phyloP scores from a whole-genome alignment of 1,139 yeast genomes.

The Oligophagozyma castellii region DNA sequence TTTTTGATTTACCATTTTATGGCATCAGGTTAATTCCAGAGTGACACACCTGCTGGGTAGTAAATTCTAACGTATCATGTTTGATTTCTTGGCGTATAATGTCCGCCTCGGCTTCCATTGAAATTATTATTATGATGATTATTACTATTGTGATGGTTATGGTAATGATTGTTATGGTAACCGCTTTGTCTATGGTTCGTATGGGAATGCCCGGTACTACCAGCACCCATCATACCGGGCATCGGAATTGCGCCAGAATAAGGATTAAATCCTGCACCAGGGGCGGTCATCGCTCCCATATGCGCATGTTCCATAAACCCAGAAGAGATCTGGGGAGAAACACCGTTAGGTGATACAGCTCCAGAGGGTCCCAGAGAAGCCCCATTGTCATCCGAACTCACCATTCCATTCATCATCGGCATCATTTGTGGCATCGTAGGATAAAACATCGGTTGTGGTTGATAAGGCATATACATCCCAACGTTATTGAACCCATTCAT shows the following conservation, averaged over 20 bases:
- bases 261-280: constrained; percentile 12
- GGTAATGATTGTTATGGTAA: constrained; percentile 9
- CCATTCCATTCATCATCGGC: constrained; percentile 13
- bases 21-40: too few relatives aligned
- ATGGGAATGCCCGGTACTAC: constrained; percentile 4
- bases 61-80: too few relatives aligned
- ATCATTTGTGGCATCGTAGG: constrained; percentile 21
- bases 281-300: constrained; percentile 11
- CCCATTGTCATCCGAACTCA: background rate
- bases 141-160: constrained; percentile 10
- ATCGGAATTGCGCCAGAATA: constrained; percentile 18
- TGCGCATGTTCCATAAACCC: constrained; percentile 13
- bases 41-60: too few relatives aligned
- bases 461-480: constrained; percentile 23
- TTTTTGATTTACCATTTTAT: too few relatives aligned
- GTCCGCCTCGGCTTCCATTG: too few relatives aligned
- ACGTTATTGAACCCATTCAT: constrained; percentile 19
- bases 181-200: constrained; percentile 8
- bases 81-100: too few relatives aligned
- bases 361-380: constrained; percentile 8
- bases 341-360: constrained; percentile 16
- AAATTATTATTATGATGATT: constrained; percentile 7
- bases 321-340: constrained; percentile 19
- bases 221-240: constrained; percentile 15
- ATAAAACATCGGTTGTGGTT: constrained; percentile 24